phyloP scores from a whole-genome alignment of 139 green algal species.

The Tetradesmus obliquus region DNA sequence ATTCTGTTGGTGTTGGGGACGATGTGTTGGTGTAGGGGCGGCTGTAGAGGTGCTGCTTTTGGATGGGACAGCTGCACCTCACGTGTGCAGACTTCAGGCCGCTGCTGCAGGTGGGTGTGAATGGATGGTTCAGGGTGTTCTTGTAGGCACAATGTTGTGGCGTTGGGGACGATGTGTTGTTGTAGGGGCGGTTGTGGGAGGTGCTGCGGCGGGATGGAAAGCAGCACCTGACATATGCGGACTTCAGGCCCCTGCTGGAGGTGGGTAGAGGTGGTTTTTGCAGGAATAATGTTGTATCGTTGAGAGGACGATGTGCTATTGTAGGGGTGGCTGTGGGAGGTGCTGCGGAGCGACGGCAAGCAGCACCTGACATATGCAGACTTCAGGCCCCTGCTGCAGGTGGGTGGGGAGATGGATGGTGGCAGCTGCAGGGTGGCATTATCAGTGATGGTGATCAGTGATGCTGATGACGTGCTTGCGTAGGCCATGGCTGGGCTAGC shows the following conservation, averaged over 20 bases:
- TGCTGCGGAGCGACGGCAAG: slow-evolving; percentile 57
- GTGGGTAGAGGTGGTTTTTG: neutral
- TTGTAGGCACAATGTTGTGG: neutral
- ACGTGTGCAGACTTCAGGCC: slow-evolving; percentile 84
- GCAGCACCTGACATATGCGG: slow-evolving; percentile 69
- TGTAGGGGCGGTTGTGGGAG: slow-evolving; percentile 46
- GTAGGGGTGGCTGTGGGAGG: slow-evolving; percentile 46
- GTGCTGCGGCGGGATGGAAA: slow-evolving; percentile 57
- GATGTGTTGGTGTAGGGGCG: no score
- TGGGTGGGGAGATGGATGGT: neutral
- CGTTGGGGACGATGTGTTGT: no score
- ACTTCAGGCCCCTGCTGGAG: slow-evolving; percentile 88
- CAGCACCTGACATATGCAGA: slow-evolving; percentile 77
- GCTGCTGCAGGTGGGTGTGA: slow-evolving; percentile 72
- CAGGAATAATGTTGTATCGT: no score
- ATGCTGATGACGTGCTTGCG: no score
- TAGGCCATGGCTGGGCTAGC: no score
- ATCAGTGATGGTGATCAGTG: no score
- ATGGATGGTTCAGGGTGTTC: neutral
- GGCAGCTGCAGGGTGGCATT: neutral
- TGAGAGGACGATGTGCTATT: neutral
- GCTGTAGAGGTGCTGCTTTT: slow-evolving; percentile 59
- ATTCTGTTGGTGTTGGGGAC: no score
- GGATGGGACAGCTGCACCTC: slow-evolving; percentile 56
- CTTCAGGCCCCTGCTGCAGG: slow-evolving; percentile 87